Conservation (phyloP, 257 asterid species). For the Solanum raphanifolium region DNA sequence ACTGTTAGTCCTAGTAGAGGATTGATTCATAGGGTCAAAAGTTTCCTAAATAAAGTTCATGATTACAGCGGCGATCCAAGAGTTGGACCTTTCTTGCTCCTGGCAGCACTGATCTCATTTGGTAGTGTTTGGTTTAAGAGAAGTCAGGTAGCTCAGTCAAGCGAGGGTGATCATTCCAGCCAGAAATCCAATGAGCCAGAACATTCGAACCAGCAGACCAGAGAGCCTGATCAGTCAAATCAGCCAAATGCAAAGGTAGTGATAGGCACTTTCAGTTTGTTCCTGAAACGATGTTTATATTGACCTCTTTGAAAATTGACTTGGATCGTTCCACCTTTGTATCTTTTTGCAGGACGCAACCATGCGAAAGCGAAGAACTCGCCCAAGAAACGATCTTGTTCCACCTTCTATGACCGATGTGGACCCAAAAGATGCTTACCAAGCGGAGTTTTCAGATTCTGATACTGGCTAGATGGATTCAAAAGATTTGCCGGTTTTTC, state of each 20-base stretch:
- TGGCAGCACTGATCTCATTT: slow-evolving; percentile 61
- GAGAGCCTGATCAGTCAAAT: slow-evolving; percentile 21
- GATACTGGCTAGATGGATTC: slow-evolving; percentile 41
- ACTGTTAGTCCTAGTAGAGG: slow-evolving; percentile 34
- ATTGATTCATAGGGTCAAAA: slow-evolving; percentile 28
- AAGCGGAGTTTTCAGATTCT: slow-evolving; percentile 52
- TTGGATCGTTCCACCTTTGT: background rate
- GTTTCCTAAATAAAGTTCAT: slow-evolving; percentile 17
- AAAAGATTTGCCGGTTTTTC: background rate
- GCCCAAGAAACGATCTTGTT: slow-evolving; percentile 32
- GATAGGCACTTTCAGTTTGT: background rate
- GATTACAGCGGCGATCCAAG: slow-evolving; percentile 70
- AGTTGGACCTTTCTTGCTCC: slow-evolving; percentile 76
- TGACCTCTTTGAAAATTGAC: background rate
- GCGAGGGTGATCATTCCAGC: slow-evolving; percentile 23
- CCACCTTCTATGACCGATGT: slow-evolving; percentile 71
- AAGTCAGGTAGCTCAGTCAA: slow-evolving; percentile 34
- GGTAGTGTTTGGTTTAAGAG: slow-evolving; percentile 62
- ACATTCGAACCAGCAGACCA: background rate
- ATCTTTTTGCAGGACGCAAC: slow-evolving; percentile 35
- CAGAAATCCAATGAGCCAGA: slow-evolving; percentile 4
- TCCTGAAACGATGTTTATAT: background rate
- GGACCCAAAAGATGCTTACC: slow-evolving; percentile 54
- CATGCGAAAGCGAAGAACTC: slow-evolving; percentile 26
- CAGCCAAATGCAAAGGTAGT: slow-evolving; percentile 20